Evolutionary conservation across 129 eudicot species (phyloP), one percentile per base, ranked within the genome.

Genomic region (Flaveria bidentis): DNA sequence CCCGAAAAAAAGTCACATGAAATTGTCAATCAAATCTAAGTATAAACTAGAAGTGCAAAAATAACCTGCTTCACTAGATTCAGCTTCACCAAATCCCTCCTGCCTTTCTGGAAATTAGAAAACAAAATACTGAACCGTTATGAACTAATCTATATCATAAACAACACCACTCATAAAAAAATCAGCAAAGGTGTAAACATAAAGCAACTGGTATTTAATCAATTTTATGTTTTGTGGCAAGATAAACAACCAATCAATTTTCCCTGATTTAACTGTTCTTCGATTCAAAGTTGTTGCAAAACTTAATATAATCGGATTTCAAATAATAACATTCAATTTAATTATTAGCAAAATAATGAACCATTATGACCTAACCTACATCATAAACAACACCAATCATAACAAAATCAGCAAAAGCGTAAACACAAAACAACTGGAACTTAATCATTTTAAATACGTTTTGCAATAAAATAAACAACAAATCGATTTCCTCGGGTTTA

Each of bases 51-150:
- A 23, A 50, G 61, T 62, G 33, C 36, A 36, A 42, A 62, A 57
- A 62, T 7, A 82, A 94, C 99, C 99, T 91, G 85, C 41, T 85
- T 82, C n/a, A 86, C 47, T 23, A 90, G 81, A 83, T 69, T 83
- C 36, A 86, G 80, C 26, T 77, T 84, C 71, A 85, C 83, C 73
- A 79, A 77, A 76, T 91, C 94, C 69, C 82, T 82, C 84, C 96
- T 87, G 82, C 84, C 77, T 75, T 88, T 93, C 98, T 93, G 87
- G 42, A 83, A 83, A 5, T 3, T 30, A 36, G 5, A 46, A 68
- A 30, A 74, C 25, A 55, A 25, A 64, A 16, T 1, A 77, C 36
- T 13, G 3, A 69, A 42, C 6, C 41, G 12, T 18, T 39, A 51
- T 45, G 28, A 2, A 75, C 17, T 28, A 73, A 36, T 42, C 47